These are phyloP conservation scores for Pythium aphanidermatum DNA, from an alignment of 352 stramenopile species.

Conservation along the genomic window DNA sequence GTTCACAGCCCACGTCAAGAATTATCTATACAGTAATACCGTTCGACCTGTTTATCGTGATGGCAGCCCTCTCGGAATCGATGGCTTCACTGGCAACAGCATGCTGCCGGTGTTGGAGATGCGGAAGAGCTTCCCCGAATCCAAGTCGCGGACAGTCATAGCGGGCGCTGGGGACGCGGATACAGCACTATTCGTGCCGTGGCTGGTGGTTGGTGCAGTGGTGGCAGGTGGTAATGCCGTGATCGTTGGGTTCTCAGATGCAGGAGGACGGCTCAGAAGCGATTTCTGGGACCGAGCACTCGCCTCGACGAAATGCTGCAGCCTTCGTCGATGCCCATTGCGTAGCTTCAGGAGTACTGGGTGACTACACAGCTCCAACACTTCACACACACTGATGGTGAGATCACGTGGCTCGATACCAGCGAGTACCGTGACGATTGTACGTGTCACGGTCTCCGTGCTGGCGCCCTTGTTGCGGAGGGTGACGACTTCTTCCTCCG, in stretches of 20 bases:
- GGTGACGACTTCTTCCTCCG: constrained; percentile 47
- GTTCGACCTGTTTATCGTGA: constrained; percentile 1
- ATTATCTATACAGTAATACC: constrained; percentile 6
- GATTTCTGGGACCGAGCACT: no score
- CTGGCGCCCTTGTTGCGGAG: constrained; percentile 30
- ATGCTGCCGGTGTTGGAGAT: constrained; percentile 62
- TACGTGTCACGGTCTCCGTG: constrained; percentile 58
- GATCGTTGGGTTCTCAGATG: no score
- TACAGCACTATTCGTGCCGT: no score
- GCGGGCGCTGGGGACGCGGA: no score
- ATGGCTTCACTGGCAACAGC: constrained; percentile 34
- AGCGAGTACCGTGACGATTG: constrained; percentile 48
- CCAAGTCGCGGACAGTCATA: constrained; percentile 65
- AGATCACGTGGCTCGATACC: constrained; percentile 51
- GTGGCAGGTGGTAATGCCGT: constrained; percentile 23
- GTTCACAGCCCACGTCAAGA: no score
- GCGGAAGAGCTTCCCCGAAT: constrained; percentile 64
- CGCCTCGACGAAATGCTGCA: constrained; percentile 31
- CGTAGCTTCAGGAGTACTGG: constrained; percentile 72
- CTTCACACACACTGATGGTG: constrained; percentile 71
- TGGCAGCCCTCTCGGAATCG: no score
- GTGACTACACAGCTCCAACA: constrained; percentile 69
- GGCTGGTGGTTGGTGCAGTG: constrained; percentile 1
- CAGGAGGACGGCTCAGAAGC: no score
- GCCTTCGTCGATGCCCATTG: constrained; percentile 58